phyloP scores from a whole-genome alignment of 805 yeast genomes.

The Teunomyces aglyptinius region DNA sequence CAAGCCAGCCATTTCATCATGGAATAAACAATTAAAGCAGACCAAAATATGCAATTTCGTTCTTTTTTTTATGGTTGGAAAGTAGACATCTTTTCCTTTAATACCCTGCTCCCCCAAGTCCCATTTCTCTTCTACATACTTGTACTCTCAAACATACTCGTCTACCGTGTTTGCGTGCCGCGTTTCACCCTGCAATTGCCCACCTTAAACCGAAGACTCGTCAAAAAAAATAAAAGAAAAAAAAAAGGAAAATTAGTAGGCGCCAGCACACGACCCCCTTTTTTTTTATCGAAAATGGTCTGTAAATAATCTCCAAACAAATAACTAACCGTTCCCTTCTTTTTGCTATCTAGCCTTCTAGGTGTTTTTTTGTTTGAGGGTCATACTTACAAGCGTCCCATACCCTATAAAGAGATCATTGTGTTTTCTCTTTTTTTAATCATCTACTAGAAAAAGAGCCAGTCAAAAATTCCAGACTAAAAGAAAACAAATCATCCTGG shows the following conservation, averaged over 20 bases:
- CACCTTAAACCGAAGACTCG: background rate
- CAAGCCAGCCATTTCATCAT: background rate
- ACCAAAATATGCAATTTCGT: too few relatives aligned
- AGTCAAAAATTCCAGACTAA: background rate
- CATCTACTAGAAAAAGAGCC: background rate
- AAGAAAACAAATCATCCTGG: background rate
- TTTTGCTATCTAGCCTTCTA: background rate
- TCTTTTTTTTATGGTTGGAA: background rate
- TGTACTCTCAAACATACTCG: background rate
- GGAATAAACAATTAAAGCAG: too few relatives aligned
- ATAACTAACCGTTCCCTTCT: background rate
- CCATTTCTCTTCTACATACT: background rate
- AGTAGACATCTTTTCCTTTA: background rate
- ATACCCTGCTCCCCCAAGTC: background rate
- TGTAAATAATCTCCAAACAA: conserved; percentile 1
- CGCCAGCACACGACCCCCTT: conserved; percentile 5
- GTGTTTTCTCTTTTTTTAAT: background rate
- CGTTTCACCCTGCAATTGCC: background rate
- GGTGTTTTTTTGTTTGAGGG: background rate
- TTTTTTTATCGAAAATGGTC: background rate
- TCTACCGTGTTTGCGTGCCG: background rate
- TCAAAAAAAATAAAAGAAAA: background rate
- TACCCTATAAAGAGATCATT: background rate
- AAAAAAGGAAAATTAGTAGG: background rate
- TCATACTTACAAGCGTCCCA: background rate